Conservation (phyloP, 129 eudicot species). For the Arctium minus region DNA sequence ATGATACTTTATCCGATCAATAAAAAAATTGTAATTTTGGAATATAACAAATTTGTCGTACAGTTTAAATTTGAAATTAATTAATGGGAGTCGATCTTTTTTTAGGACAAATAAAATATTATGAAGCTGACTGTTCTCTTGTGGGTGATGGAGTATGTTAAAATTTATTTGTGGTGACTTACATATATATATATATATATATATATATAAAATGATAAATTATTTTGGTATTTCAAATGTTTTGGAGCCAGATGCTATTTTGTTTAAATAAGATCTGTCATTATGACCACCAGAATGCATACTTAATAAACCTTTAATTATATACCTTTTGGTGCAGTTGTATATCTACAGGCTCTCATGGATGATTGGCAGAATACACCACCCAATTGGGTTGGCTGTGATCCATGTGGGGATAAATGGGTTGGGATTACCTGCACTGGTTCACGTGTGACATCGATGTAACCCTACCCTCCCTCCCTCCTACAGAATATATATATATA, state of each 20-base stretch:
- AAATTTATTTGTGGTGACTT: too few relatives aligned
- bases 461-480: not conserved
- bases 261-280: not conserved
- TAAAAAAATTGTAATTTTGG: not conserved
- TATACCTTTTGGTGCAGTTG: slow-evolving; percentile 36
- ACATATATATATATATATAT: too few relatives aligned
- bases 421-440: slow-evolving; percentile 61
- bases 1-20: not conserved
- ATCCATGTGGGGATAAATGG: slow-evolving; percentile 64
- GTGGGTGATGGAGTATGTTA: not conserved
- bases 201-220: too few relatives aligned
- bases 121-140: not conserved
- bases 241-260: not conserved
- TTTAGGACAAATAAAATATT: too few relatives aligned
- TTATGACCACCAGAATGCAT: not conserved
- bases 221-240: not conserved
- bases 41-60: not conserved
- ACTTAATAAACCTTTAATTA: not conserved
- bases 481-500: not conserved
- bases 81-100: too few relatives aligned
- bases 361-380: slow-evolving; percentile 56
- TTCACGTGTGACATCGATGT: slow-evolving; percentile 74
- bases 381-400: slow-evolving; percentile 66
- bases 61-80: not conserved
- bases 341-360: slow-evolving; percentile 49